These are phyloP conservation scores for Xylaria acuta DNA, from an alignment of 495 filamentous ascomycete species.

Conservation along the genomic window DNA sequence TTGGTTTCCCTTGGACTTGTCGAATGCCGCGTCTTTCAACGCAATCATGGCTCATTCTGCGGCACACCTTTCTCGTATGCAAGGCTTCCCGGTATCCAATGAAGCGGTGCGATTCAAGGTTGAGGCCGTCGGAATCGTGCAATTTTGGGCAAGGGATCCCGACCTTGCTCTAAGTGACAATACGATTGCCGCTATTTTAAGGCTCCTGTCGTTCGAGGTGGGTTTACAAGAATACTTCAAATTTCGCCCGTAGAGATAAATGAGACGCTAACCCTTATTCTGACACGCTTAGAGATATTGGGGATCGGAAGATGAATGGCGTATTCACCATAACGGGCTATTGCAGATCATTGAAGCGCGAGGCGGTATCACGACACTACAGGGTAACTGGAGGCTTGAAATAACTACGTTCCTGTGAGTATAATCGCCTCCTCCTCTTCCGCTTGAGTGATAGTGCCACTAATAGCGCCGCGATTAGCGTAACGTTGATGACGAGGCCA, in stretches of 20 bases:
- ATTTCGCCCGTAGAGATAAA: too few relatives aligned
- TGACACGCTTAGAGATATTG: constrained; percentile 4
- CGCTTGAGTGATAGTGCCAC: not conserved
- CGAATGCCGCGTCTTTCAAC: constrained; percentile 18
- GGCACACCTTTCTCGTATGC: constrained; percentile 18
- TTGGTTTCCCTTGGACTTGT: constrained; percentile 17
- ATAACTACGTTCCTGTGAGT: constrained; percentile 22
- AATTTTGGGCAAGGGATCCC: constrained; percentile 13
- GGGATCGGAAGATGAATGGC: constrained; percentile 19
- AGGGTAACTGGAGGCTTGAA: constrained; percentile 18
- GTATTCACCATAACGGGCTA: constrained; percentile 13
- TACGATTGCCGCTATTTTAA: constrained; percentile 17
- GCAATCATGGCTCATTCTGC: constrained; percentile 20
- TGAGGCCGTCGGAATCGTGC: constrained; percentile 16
- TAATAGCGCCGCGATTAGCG: not conserved
- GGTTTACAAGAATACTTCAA: not conserved
- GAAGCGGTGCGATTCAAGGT: constrained; percentile 15
- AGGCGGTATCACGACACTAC: constrained; percentile 12
- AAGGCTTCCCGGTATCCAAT: constrained; percentile 8
- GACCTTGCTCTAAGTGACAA: constrained; percentile 9
- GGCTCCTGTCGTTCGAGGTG: constrained; percentile 19
- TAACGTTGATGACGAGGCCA: constrained; percentile 18
- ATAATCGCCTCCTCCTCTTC: not conserved
- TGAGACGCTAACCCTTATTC: not conserved
- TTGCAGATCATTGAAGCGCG: constrained; percentile 17